Base-by-base conservation (phyloP, 257 asterid genomes). In the Solanum pinnatisectum region DNA sequence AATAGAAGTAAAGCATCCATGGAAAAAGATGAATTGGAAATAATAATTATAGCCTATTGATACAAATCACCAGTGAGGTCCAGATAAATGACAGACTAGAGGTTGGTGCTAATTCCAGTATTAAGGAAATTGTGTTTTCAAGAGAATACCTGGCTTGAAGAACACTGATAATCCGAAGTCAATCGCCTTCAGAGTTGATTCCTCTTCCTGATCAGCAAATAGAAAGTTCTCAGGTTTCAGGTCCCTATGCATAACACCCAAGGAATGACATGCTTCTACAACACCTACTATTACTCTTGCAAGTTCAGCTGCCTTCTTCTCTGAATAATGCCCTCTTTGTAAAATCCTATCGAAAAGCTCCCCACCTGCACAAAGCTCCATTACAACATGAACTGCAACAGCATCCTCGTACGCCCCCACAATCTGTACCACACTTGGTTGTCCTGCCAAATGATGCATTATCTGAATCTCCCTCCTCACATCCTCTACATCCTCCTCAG, bases 241-340 rank as follows among this genome's bases (percentile, higher is more conserved):
- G 85, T 96, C 99, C 84, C 99, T 83, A 87, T 96, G 98, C 97
- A 96, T 94, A 68, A 96, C 99, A 16, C 99, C 99, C 85, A 96
- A 88, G 23, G 99, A 96, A 87, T 95, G 99, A 42, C 98, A 96
- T 10, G 95, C 90, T 87, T 96, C 94, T 8, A 96, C 94, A 73
- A 96, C 97, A 86, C 96, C 94, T 87, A 96, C 93, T 2, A 96
- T 95, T 11, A 94, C 90, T 89, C 98, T 95, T 8, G 99, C 94
- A 88, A 96, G 98, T 86, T 95, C 95, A n/a, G 99, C 98, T 30
- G 99, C 98, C 90, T 93, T 92, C 84, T 92, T 96, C 93, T 96
- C 99, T 1, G 98, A 90, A 49, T 96, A 96, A 87, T 96, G 98
- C 56, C 99, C 99, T 60, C 94, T 81, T 60, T 94, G 93, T 84